Percentiles rank a stretch among this genome's conserved stretches.
phyloP scores from a whole-genome alignment of 2,329 filamentous ascomycete genomes.

The Botrytis deweyae region DNA sequence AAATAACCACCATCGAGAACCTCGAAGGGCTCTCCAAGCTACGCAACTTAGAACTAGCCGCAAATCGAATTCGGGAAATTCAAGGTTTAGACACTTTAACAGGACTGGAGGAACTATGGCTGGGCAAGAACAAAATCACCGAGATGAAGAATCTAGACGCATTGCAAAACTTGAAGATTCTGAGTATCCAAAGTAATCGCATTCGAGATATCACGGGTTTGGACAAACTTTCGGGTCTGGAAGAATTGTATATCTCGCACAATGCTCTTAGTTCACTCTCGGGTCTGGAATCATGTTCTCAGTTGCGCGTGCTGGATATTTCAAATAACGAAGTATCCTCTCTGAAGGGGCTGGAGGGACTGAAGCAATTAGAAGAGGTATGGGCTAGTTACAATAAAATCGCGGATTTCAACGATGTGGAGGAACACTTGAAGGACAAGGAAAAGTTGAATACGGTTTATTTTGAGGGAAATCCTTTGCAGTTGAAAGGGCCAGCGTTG shows the following conservation, averaged over 20 bases:
- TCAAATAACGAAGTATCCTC: constrained; percentile 81
- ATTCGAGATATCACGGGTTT: constrained; percentile 77
- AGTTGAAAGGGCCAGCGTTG: constrained; percentile 73
- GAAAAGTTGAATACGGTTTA: constrained; percentile 83
- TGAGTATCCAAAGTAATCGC: constrained; percentile 94
- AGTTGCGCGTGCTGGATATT: constrained; percentile 79
- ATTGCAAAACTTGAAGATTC: constrained; percentile 76
- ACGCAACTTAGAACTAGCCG: constrained; percentile 84
- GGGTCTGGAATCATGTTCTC: constrained; percentile 63
- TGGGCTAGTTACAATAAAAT: constrained; percentile 93
- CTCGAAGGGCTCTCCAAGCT: constrained; percentile 73
- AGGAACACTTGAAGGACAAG: constrained; percentile 76
- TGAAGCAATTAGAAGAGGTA: constrained; percentile 78
- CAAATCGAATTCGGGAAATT: constrained; percentile 87
- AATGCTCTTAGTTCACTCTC: constrained; percentile 79
- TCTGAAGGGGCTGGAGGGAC: constrained; percentile 66
- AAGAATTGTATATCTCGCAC: constrained; percentile 95
- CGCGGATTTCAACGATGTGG: constrained; percentile 76
- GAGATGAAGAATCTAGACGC: constrained; percentile 74
- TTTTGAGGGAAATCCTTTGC: constrained; percentile 91
- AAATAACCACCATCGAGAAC: constrained; percentile 83
- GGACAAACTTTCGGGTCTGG: constrained; percentile 68
- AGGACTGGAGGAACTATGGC: constrained; percentile 85
- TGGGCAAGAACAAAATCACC: constrained; percentile 95
- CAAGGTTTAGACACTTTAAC: constrained; percentile 76